These are phyloP conservation scores for Carex kokanica DNA, from an alignment of 176 grass and related monocot species.

Conservation along the genomic window DNA sequence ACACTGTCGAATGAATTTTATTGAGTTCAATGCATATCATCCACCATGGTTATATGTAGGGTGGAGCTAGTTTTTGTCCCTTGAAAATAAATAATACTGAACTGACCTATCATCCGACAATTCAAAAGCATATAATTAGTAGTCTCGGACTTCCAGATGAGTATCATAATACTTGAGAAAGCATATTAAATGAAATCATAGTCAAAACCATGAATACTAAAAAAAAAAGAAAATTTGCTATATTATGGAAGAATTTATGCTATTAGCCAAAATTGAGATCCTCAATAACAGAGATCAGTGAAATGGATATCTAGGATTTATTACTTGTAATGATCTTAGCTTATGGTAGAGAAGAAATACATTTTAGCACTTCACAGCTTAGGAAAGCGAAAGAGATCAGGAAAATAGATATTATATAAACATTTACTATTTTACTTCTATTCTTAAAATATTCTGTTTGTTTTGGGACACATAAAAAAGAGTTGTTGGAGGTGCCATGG, in stretches of 20 bases:
- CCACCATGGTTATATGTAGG: constrained; percentile 4
- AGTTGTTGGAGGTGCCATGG: background rate
- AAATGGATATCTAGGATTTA: background rate
- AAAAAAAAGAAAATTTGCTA: background rate
- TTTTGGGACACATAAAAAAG: background rate
- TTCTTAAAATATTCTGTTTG: background rate
- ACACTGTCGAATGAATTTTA: background rate
- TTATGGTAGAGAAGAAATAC: background rate
- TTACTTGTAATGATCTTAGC: background rate
- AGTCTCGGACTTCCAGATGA: background rate
- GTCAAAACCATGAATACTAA: background rate
- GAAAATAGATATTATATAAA: background rate
- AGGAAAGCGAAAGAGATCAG: background rate
- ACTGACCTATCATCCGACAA: background rate
- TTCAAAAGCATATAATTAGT: background rate
- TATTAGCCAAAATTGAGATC: background rate
- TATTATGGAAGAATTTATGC: background rate
- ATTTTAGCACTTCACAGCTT: background rate
- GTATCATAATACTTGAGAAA: background rate
- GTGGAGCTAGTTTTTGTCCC: constrained; percentile 13
- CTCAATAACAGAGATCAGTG: background rate
- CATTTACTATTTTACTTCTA: background rate
- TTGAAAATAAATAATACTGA: constrained; percentile 12
- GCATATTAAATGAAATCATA: background rate
- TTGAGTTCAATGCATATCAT: background rate